Evolutionary conservation across 345 rosid genomes (phyloP).

Genomic region (Kernera saxatilis): DNA sequence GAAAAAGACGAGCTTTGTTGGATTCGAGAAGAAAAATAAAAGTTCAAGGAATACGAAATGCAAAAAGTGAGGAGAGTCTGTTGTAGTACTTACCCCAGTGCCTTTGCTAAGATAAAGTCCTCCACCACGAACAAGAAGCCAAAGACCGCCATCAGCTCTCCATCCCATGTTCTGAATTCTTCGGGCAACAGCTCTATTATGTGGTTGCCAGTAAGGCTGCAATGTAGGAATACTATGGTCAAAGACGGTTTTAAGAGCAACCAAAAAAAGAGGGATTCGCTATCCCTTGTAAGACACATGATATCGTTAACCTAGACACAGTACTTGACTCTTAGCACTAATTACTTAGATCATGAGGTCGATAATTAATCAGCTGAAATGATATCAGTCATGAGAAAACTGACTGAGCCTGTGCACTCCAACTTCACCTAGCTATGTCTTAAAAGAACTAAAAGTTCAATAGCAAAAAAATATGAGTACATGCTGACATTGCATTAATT

Average conservation of each 20-base stretch:
- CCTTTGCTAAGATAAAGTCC: slow-evolving; percentile 98
- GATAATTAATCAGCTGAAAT: neutral
- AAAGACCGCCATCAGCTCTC: slow-evolving; percentile 98
- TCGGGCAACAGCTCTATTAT: slow-evolving; percentile 93
- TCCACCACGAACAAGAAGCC: slow-evolving; percentile 99
- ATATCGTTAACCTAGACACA: neutral
- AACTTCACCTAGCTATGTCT: neutral
- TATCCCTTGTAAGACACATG: neutral
- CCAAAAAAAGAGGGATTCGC: neutral
- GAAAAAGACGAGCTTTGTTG: neutral
- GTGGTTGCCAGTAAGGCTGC: slow-evolving; percentile 97
- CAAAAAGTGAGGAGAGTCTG: neutral
- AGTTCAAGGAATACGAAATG: neutral
- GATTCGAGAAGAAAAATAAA: neutral
- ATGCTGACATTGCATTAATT: neutral
- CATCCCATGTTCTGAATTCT: slow-evolving; percentile 99
- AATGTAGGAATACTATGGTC: neutral
- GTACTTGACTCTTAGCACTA: neutral
- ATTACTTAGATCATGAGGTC: neutral
- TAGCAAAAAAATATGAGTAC: neutral
- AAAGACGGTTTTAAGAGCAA: neutral
- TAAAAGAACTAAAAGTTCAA: neutral
- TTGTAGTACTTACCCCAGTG: slow-evolving; percentile 56
- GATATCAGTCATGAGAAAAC: neutral
- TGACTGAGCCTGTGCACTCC: neutral